Evolutionary conservation across 148 eudicot species (phyloP).

Genomic region (Silene latifolia): DNA sequence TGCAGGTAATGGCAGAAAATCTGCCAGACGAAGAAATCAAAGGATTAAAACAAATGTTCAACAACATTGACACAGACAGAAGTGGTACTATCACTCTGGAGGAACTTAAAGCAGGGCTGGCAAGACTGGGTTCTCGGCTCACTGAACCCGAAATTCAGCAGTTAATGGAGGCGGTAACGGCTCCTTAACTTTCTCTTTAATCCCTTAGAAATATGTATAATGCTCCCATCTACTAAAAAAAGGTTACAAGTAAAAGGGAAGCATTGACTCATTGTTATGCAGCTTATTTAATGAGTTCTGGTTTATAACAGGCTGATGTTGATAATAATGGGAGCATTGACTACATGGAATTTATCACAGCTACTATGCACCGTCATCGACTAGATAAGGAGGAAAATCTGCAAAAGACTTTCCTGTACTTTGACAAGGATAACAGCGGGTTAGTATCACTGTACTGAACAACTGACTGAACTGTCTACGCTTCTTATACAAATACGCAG

Average conservation of each 20-base stretch:
- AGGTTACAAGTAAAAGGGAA: no score
- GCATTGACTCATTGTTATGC: no score
- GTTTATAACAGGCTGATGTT: constrained; percentile 69
- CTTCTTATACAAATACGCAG: not conserved
- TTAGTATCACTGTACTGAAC: constrained; percentile 18
- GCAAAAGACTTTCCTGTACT: constrained; percentile 61
- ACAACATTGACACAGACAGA: constrained; percentile 79
- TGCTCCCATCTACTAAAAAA: no score
- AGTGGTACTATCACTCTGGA: constrained; percentile 85
- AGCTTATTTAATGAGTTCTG: not conserved
- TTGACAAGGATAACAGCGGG: constrained; percentile 83
- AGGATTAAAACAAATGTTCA: constrained; percentile 77
- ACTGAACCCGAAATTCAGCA: constrained; percentile 63
- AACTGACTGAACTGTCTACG: not conserved
- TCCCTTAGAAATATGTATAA: not conserved
- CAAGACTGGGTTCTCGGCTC: constrained; percentile 70
- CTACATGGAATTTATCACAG: constrained; percentile 77
- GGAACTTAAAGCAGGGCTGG: constrained; percentile 64
- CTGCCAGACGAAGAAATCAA: constrained; percentile 72
- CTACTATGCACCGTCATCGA: constrained; percentile 89
- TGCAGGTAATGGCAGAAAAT: constrained; percentile 81
- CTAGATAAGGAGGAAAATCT: constrained; percentile 72
- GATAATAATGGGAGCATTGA: constrained; percentile 83
- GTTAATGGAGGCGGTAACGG: constrained; percentile 81
- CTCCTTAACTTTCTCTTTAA: not conserved